Conservation (phyloP, 495 filamentous ascomycete species). For the Aspergillus coremiiformis region DNA sequence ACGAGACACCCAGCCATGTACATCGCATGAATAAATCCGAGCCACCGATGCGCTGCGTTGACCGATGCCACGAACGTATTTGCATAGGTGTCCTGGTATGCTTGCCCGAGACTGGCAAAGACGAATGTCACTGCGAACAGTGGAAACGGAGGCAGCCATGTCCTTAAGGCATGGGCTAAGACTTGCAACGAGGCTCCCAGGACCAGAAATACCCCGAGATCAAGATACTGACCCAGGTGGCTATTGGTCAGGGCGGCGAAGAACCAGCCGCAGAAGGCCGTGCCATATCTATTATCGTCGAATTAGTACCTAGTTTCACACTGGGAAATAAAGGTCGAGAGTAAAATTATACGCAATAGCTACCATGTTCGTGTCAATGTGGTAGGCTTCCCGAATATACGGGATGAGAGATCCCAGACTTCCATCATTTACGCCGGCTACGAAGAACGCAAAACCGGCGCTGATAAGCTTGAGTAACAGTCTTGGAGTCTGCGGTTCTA, state of each 20-base stretch:
- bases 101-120: slow-evolving; percentile 26
- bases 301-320: neutral
- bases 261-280: slow-evolving; percentile 27
- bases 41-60: slow-evolving; percentile 22
- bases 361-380: slow-evolving; percentile 38
- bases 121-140: slow-evolving; percentile 27
- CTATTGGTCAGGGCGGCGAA: slow-evolving; percentile 27
- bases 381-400: slow-evolving; percentile 43
- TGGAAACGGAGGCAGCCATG: slow-evolving; percentile 24
- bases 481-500: slow-evolving; percentile 2
- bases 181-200: slow-evolving; percentile 23
- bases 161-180: slow-evolving; percentile 21
- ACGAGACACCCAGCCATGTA: slow-evolving; percentile 31
- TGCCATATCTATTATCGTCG: slow-evolving; percentile 17
- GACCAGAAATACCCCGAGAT: slow-evolving; percentile 20
- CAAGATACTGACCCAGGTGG: slow-evolving; percentile 19
- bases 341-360: slow-evolving; percentile 14
- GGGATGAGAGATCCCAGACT: slow-evolving; percentile 48
- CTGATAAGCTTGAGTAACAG: slow-evolving; percentile 22
- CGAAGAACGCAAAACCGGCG: slow-evolving; percentile 24
- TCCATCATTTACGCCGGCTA: slow-evolving; percentile 38
- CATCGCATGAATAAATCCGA: slow-evolving; percentile 33
- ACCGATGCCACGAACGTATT: slow-evolving; percentile 26
- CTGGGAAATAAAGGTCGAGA: neutral
- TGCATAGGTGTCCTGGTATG: slow-evolving; percentile 30